Base-by-base conservation (phyloP, 2,329 filamentous ascomycete genomes). In the Alternaria tenuissima region DNA sequence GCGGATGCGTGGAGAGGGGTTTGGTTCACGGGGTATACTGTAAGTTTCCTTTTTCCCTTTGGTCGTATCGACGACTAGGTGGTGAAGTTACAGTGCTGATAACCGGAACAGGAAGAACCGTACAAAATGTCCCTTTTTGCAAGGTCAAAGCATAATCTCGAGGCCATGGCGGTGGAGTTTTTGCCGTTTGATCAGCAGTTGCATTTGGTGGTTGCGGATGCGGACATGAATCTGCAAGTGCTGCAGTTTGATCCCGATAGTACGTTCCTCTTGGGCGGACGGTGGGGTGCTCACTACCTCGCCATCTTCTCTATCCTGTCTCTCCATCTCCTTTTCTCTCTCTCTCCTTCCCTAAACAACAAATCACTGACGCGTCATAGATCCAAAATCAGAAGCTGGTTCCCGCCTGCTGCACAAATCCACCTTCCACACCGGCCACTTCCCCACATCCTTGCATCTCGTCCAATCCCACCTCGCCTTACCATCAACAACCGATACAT, bases 111-210 rank as follows among this genome's bases (percentile, higher is more conserved):
- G 80, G 94, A 99, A 80, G 95, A 98, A 73, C 95, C 95, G 1
- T 99, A 98, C 77, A 94, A 91, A 68, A 93, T 99, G 88, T 91
- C 93, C 63, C 85, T 97, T 4, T 93, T 98, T 67, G 93, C 94
- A 42, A 97, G 97, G 80, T 92, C 91, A 69, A 86, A 89, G 39
- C 90, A 91, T 20, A 87, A 87, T 43, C 83, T 97, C 69, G 91
- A 95, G 71, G 87, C 96, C 20, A 79, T 96, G 34, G 87, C 90
- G 6, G 92, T 92, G 2, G 94, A 98, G 60, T 94, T 99, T 72
- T 81, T 99, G 7, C 95, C 95, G 0, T 90, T 94, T 70, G 92
- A 92, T 7, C 89, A 91, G 57, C 89, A 93, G 60, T 82, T 99
- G 12, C 92, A 90, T 73, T 89, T 99, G 65, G 83, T 97, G 41